Conservation (phyloP, 768 basidiomycete species). For the Serpula lacrymans region DNA sequence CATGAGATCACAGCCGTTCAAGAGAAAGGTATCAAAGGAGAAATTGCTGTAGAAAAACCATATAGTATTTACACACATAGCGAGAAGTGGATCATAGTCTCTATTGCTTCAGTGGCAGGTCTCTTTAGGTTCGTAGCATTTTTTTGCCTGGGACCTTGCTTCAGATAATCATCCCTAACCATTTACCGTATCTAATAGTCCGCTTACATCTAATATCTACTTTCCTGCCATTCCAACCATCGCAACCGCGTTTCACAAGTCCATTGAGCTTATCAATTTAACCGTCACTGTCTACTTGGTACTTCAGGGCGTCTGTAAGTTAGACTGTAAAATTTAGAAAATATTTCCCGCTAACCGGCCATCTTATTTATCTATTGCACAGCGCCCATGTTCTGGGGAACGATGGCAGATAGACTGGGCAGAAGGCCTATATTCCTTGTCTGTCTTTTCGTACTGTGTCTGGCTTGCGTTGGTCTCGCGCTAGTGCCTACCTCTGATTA, state of each 20-base stretch:
- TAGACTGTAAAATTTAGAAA: no score
- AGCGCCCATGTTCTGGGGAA: conserved; percentile 62
- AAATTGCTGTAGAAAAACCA: conserved; percentile 10
- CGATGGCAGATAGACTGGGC: conserved; percentile 63
- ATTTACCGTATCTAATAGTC: conserved; percentile 34
- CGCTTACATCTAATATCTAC: conserved; percentile 74
- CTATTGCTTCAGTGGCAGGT: conserved; percentile 53
- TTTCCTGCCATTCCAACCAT: conserved; percentile 76
- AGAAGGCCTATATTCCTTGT: conserved; percentile 59
- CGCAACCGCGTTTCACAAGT: conserved; percentile 53
- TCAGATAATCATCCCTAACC: neutral
- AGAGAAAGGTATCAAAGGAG: no score
- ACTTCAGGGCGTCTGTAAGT: conserved; percentile 44
- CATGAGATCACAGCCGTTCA: no score
- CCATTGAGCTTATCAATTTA: conserved; percentile 71
- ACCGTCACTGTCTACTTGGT: conserved; percentile 66
- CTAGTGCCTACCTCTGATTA: conserved; percentile 56
- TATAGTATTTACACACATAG: conserved; percentile 48
- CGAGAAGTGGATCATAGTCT: conserved; percentile 72
- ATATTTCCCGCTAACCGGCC: neutral
- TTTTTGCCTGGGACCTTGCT: neutral
- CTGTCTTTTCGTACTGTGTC: conserved; percentile 59
- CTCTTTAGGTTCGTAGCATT: conserved; percentile 51
- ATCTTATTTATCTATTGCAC: neutral
- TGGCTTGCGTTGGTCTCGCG: conserved; percentile 64